Percentiles rank a stretch among this genome's conserved stretches.
Evolutionary conservation across 805 yeast species (phyloP).

Genomic region (Schizosaccharomyces cryophilus): DNA sequence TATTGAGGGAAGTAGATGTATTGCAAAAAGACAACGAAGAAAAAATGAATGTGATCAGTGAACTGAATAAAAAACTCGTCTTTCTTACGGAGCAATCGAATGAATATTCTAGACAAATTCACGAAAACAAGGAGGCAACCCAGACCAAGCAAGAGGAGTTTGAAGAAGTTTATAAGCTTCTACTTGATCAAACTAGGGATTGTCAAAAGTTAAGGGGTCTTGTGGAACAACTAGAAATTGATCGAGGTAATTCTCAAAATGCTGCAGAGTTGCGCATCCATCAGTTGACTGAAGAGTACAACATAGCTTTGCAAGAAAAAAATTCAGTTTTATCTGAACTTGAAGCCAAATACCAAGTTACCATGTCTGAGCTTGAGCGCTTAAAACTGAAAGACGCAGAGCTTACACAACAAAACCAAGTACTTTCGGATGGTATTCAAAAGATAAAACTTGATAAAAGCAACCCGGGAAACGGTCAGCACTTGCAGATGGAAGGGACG

Average conservation of each 20-base stretch:
- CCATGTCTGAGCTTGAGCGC: too few relatives aligned
- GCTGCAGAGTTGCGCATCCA: neutral
- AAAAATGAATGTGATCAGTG: neutral
- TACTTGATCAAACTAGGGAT: neutral
- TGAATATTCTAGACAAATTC: neutral
- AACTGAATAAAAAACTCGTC: neutral
- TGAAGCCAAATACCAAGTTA: too few relatives aligned
- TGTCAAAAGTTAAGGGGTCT: neutral
- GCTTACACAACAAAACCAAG: too few relatives aligned
- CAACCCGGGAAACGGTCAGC: too few relatives aligned
- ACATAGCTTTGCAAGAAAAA: neutral
- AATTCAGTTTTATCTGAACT: too few relatives aligned
- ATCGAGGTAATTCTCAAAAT: neutral
- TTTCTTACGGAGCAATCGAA: neutral
- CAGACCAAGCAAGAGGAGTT: neutral
- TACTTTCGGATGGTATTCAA: too few relatives aligned
- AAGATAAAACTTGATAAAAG: too few relatives aligned
- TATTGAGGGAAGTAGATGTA: too few relatives aligned
- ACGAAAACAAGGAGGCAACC: neutral
- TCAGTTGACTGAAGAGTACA: neutral
- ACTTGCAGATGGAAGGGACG: neutral
- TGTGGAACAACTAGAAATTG: neutral
- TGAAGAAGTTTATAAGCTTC: neutral
- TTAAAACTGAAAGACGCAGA: too few relatives aligned
- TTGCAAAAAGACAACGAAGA: too few relatives aligned